A percentile compares a stretch with the other conserved stretches of the same genome.
Evolutionary conservation across 345 rosid genomes (phyloP).

Genomic region (Rubroshorea leprosula): DNA sequence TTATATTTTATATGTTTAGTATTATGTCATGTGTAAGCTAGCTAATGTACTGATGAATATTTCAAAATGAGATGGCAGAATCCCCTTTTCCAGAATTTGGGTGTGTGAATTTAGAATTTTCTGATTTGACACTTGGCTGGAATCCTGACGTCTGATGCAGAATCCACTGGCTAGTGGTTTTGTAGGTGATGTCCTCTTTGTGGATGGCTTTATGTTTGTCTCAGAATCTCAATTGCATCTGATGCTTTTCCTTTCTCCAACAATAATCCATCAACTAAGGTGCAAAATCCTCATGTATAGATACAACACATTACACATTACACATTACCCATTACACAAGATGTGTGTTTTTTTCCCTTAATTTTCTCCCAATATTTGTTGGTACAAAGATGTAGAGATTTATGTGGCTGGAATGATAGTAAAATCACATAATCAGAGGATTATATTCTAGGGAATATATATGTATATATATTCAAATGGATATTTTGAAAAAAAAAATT

Average conservation of each 20-base stretch:
- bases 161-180: constrained; percentile 26
- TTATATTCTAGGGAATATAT: too few relatives aligned
- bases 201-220: constrained; percentile 1
- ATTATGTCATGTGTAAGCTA: neutral
- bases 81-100: too few relatives aligned
- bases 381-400: too few relatives aligned
- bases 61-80: neutral
- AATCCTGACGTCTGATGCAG: constrained; percentile 22
- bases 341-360: too few relatives aligned
- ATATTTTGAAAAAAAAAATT: too few relatives aligned
- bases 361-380: too few relatives aligned
- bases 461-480: too few relatives aligned
- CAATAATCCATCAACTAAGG: neutral
- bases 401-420: too few relatives aligned
- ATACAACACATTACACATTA: neutral
- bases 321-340: too few relatives aligned
- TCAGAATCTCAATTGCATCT: constrained; percentile 20
- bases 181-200: neutral
- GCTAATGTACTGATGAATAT: neutral
- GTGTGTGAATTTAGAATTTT: too few relatives aligned
- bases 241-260: constrained; percentile 14
- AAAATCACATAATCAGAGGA: too few relatives aligned
- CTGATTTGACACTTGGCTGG: neutral
- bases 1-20: neutral
- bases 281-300: neutral